Base-by-base conservation (phyloP, 2,329 filamentous ascomycete species). In the Aureobasidium musti region DNA sequence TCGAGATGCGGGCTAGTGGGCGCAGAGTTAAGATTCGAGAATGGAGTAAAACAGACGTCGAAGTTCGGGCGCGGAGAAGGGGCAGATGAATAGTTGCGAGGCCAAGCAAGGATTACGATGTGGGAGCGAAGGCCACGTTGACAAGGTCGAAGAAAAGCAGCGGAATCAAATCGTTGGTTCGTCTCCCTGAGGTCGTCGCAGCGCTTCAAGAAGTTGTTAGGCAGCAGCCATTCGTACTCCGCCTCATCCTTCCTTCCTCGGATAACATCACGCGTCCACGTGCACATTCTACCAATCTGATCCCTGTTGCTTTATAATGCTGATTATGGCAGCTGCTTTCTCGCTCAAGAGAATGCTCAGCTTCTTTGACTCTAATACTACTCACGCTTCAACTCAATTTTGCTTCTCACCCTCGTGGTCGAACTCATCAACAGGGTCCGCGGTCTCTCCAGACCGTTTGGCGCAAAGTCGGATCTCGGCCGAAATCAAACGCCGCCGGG, bases 21-120 rank as follows among this genome's bases (percentile, higher is more conserved):
- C 21, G 41, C 23, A 13, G n/a, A 23, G 35, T 57, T 13, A 37
- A 43, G 53, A 39, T 41, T 23, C 43, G 43, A 59, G 39, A 14
- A 59, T 45, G 57, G 43, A 49, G 37, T n/a, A 61, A 35, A 49
- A 61, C 43, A 41, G 57, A 61, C 30, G 57, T 30, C 45, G 45
- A 52, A 11, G 45, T 39, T 17, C 35, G 57, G 19, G 59, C 43
- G 45, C 59, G 45, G 45, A 45, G 14, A n/a, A 41, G n/a, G 30
- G 59, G 50, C 11, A 63, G 41, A 63, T 47, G 57, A 61, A 61
- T 49, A 35, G 23, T 61, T 47, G 41, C 57, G 43, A 49, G 30
- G 57, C 57, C 43, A 49, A 61, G 59, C 59, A 63, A 52, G 43
- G 45, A 63, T 52, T 52, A 52, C 33, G 45, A 63, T 63, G 28